Evolutionary conservation across 2,329 filamentous ascomycete species (phyloP).

Genomic region (Gaeumannomyces tritici): DNA sequence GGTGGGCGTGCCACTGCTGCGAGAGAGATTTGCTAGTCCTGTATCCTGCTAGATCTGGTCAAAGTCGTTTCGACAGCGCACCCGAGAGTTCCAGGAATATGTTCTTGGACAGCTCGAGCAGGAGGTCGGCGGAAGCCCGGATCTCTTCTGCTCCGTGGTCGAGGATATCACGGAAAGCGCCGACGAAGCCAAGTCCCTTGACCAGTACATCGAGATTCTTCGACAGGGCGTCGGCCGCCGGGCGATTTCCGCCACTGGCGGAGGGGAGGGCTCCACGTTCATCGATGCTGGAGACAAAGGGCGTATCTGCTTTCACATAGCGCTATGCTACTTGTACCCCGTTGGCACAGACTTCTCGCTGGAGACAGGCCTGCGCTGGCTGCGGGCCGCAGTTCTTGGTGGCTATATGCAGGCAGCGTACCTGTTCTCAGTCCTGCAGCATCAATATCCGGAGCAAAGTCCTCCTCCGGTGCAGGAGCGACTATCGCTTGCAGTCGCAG

Average conservation of each 20-base stretch:
- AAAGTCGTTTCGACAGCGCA: neutral
- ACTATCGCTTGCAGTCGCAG: neutral
- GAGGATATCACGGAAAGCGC: neutral
- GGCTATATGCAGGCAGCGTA: neutral
- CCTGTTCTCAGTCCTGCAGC: neutral
- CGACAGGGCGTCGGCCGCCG: neutral
- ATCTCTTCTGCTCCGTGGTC: neutral
- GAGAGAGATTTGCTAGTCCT: neutral
- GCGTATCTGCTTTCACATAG: neutral
- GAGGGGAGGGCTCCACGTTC: neutral
- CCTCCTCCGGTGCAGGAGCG: neutral
- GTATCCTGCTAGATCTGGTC: neutral
- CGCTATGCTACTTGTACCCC: neutral
- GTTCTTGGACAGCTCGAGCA: neutral
- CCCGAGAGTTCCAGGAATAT: neutral
- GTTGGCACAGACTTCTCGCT: neutral
- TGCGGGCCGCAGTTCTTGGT: neutral
- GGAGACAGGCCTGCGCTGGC: neutral
- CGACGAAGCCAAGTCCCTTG: neutral
- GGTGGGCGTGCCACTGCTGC: neutral
- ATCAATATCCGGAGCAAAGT: neutral
- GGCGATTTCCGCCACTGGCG: neutral
- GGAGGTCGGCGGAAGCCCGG: neutral
- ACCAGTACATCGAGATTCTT: neutral
- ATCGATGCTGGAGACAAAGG: neutral